phyloP scores from a whole-genome alignment of 768 basidiomycete genomes.

The Dioszegia hungarica region DNA sequence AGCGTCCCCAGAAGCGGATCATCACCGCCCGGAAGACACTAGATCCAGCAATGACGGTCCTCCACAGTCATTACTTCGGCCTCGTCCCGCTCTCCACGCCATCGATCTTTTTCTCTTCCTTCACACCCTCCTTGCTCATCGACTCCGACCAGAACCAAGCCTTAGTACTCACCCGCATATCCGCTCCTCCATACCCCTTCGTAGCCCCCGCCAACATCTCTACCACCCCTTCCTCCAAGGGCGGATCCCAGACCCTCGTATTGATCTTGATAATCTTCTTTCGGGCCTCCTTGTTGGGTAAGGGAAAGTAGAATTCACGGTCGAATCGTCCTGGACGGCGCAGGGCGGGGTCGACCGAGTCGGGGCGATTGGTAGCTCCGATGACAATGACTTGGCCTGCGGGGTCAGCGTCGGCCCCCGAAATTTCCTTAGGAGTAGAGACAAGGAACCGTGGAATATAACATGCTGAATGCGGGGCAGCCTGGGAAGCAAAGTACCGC shows the following conservation, averaged over 20 bases:
- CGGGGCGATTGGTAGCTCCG: conserved; percentile 94
- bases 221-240: conserved; percentile 58
- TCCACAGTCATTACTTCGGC: no score
- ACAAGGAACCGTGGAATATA: no score
- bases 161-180: conserved; percentile 82
- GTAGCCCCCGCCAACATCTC: conserved; percentile 78
- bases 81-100: no score
- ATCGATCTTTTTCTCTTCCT: neutral
- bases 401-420: conserved; percentile 2
- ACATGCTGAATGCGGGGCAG: no score
- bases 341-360: conserved; percentile 94
- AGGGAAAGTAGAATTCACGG: conserved; percentile 93
- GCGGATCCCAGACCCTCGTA: conserved; percentile 83
- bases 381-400: conserved; percentile 87
- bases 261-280: conserved; percentile 86
- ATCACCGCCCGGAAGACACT: no score
- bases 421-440: no score
- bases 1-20: no score
- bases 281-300: conserved; percentile 77
- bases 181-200: conserved; percentile 97
- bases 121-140: neutral
- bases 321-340: conserved; percentile 93
- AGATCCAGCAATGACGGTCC: no score
- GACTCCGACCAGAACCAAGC: neutral
- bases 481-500: no score